Conservation (phyloP, 2,329 filamentous ascomycete genomes). For the Colletotrichum cuscutae region DNA sequence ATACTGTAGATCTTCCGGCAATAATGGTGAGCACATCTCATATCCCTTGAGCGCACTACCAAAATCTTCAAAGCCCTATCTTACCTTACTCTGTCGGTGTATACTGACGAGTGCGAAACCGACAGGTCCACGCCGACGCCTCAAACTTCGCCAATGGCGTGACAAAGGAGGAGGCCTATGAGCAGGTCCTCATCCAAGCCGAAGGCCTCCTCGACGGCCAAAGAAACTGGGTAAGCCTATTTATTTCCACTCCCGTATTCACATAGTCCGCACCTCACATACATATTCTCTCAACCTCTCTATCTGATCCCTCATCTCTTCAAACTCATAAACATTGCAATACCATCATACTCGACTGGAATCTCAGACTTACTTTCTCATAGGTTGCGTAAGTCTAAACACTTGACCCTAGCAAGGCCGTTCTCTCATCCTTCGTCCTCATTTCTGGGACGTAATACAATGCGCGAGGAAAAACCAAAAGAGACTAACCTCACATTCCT, state of each 20-base stretch:
- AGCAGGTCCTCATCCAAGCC: constrained; percentile 78
- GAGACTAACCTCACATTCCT: not conserved
- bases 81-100: not conserved
- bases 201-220: constrained; percentile 77
- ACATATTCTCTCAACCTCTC: too few relatives aligned
- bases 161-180: constrained; percentile 78
- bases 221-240: constrained; percentile 75
- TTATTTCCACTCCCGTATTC: too few relatives aligned
- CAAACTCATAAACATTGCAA: too few relatives aligned
- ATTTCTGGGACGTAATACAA: too few relatives aligned
- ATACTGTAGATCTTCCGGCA: constrained; percentile 40
- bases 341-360: too few relatives aligned
- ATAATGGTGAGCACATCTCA: constrained; percentile 11
- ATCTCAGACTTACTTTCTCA: too few relatives aligned
- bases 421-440: too few relatives aligned
- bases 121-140: constrained; percentile 80
- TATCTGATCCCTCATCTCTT: too few relatives aligned
- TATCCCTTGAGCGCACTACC: not conserved
- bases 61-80: not conserved
- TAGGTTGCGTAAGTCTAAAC: too few relatives aligned
- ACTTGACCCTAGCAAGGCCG: too few relatives aligned
- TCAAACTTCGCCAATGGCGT: constrained; percentile 76
- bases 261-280: too few relatives aligned
- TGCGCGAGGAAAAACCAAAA: not conserved
- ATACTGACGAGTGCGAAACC: constrained; percentile 3